Conservation (phyloP, 176 grass and related monocot species). For the Triticum timopheevii region DNA sequence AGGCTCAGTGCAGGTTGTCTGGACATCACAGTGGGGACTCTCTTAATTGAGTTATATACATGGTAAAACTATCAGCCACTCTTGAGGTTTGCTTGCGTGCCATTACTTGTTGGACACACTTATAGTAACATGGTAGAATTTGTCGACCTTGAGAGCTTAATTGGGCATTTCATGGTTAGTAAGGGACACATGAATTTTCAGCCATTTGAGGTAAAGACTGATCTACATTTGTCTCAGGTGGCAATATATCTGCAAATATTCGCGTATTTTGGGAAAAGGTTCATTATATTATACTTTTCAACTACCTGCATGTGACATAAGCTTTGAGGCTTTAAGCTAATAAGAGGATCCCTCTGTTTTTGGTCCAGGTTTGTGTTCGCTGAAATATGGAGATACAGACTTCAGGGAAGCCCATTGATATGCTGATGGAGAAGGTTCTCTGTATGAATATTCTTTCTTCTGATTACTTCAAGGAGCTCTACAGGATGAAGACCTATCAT, state of each 20-base stretch:
- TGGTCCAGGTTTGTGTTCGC: not conserved
- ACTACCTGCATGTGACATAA: not conserved
- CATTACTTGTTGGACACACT: not conserved
- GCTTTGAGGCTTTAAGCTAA: not conserved
- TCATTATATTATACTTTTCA: not conserved
- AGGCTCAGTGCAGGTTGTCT: not conserved
- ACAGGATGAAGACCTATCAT: constrained; percentile 84
- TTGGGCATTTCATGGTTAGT: not conserved
- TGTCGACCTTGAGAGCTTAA: not conserved
- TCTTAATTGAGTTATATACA: not conserved
- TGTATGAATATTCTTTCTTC: constrained; percentile 95
- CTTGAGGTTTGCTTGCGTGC: not conserved
- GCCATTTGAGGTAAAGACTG: not conserved
- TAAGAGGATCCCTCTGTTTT: not conserved
- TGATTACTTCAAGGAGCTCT: constrained; percentile 95
- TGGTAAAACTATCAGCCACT: not conserved
- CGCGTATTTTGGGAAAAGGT: not conserved
- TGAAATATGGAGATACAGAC: constrained; percentile 89
- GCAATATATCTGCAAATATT: not conserved
- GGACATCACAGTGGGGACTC: not conserved
- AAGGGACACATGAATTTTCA: not conserved
- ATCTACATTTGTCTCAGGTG: not conserved
- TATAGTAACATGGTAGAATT: not conserved
- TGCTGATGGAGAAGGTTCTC: constrained; percentile 86
- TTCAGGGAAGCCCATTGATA: constrained; percentile 74